Conservation (phyloP, 805 yeast species). For the Sporopachydermia lactativora region DNA sequence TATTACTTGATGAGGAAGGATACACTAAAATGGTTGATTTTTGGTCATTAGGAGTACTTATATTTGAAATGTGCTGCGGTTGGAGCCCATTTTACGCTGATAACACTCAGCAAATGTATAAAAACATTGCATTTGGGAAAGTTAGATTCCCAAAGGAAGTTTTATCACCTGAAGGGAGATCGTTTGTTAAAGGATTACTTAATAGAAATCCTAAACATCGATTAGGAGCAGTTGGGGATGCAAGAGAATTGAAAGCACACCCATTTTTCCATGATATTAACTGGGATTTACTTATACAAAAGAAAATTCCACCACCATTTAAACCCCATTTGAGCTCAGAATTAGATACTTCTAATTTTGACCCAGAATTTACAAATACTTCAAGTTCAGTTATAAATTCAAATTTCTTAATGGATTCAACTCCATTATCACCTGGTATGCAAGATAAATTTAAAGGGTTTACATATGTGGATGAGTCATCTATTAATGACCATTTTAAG, state of each 20-base stretch:
- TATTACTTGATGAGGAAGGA: constrained; percentile 86
- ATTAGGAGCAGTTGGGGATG: constrained; percentile 82
- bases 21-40: constrained; percentile 98
- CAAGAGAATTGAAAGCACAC: constrained; percentile 83
- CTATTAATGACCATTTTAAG: constrained; percentile 73
- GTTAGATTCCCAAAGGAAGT: constrained; percentile 96
- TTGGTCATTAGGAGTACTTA: constrained; percentile 94
- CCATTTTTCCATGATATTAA: constrained; percentile 86
- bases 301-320: constrained; percentile 91
- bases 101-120: constrained; percentile 96
- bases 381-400: constrained; percentile 70
- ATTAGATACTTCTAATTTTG: constrained; percentile 92
- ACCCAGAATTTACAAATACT: constrained; percentile 92
- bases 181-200: constrained; percentile 87
- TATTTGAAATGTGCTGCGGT: constrained; percentile 98
- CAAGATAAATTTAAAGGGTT: constrained; percentile 96
- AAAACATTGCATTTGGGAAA: constrained; percentile 96
- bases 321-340: constrained; percentile 87
- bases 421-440: constrained; percentile 87
- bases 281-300: constrained; percentile 67
- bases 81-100: constrained; percentile 99
- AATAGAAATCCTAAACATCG: constrained; percentile 95
- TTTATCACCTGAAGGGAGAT: constrained; percentile 81
- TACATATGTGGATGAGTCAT: constrained; percentile 88
- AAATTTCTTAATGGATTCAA: constrained; percentile 33